These are phyloP conservation scores for Colletotrichum endophyticum DNA, from an alignment of 2,329 filamentous ascomycete genomes.

Conservation along the genomic window DNA sequence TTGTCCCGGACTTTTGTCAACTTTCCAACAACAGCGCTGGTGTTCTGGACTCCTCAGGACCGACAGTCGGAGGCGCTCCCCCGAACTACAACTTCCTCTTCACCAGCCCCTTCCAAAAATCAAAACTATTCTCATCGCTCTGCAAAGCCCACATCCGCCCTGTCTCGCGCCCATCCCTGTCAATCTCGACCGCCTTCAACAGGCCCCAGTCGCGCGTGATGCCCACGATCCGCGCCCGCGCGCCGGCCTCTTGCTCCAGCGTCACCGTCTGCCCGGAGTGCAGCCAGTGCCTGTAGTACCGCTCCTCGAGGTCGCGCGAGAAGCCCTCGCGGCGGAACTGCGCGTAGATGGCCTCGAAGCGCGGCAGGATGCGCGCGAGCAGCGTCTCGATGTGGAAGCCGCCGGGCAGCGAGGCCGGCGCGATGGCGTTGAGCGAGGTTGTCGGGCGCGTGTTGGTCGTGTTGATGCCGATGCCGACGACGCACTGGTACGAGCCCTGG, in stretches of 20 bases:
- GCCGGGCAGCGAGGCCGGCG: conserved; percentile 49
- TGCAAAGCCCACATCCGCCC: conserved; percentile 84
- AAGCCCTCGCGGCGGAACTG: conserved; percentile 80
- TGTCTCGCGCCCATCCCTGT: conserved; percentile 73
- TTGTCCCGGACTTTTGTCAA: fast-evolving
- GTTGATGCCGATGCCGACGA: conserved; percentile 88
- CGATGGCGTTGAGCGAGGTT: conserved; percentile 80
- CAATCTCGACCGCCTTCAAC: conserved; percentile 82
- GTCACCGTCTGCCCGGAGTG: conserved; percentile 77
- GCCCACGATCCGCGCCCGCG: conserved; percentile 77
- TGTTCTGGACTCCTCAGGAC: neutral
- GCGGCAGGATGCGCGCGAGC: conserved; percentile 78
- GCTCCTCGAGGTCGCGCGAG: conserved; percentile 70
- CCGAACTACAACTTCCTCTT: conserved; percentile 71
- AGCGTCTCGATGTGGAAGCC: conserved; percentile 77
- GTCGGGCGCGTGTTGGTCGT: conserved; percentile 84
- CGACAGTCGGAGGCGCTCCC: fast-evolving
- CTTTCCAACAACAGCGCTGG: fast-evolving
- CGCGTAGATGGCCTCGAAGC: conserved; percentile 78
- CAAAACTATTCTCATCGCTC: conserved; percentile 98
- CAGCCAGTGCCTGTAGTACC: conserved; percentile 86
- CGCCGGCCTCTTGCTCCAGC: conserved; percentile 80
- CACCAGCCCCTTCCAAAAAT: conserved; percentile 90
- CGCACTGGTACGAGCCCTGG: conserved; percentile 78
- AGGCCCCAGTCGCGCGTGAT: conserved; percentile 94